phyloP scores from a whole-genome alignment of 371 early-diverging fungal species.

The Haplosporangium sp. region DNA sequence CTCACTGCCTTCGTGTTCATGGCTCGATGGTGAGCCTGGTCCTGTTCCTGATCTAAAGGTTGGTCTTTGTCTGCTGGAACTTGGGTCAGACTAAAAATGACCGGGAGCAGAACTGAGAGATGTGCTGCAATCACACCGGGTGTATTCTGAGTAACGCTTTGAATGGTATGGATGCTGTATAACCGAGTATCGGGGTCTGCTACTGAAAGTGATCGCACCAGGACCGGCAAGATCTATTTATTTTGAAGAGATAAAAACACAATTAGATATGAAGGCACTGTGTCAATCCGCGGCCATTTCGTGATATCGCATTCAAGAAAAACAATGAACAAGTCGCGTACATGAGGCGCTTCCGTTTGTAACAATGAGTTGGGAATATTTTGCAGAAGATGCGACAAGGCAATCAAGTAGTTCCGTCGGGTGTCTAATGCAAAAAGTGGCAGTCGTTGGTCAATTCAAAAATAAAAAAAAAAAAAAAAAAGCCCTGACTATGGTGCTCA shows the following conservation, averaged over 20 bases:
- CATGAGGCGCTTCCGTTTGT: not conserved
- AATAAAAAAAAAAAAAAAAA: not conserved
- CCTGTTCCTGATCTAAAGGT: not conserved
- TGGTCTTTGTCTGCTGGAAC: not conserved
- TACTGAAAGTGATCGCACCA: not conserved
- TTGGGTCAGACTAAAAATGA: not conserved
- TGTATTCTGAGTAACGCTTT: not conserved
- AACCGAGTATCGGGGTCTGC: not conserved
- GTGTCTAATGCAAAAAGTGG: not conserved
- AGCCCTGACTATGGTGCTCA: not conserved
- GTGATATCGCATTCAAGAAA: not conserved
- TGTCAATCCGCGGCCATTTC: not conserved
- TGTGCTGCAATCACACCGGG: not conserved
- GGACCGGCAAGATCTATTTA: not conserved
- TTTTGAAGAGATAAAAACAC: not conserved
- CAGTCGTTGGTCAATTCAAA: too few species aligned
- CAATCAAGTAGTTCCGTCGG: not conserved
- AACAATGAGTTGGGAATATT: not conserved
- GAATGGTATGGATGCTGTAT: not conserved
- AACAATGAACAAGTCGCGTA: not conserved
- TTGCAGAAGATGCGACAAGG: not conserved
- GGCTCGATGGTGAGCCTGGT: not conserved
- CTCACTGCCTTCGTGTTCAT: not conserved
- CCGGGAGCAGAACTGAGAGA: not conserved
- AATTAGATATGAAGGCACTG: not conserved